Conservation (phyloP, 257 asterid genomes). For the Primulina huaijiensis region DNA sequence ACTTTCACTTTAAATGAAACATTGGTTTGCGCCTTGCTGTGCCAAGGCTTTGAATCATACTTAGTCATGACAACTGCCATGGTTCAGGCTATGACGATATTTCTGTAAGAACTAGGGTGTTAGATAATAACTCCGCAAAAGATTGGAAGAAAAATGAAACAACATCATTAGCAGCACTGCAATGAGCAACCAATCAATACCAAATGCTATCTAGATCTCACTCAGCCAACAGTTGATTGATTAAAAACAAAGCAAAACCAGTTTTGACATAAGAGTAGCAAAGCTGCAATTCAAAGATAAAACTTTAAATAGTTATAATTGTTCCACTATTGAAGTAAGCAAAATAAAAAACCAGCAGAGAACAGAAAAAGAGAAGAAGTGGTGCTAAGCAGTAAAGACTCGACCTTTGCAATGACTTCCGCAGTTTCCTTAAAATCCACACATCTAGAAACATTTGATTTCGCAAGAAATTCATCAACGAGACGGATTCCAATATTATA, state of each 20-base stretch:
- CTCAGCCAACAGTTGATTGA: background rate
- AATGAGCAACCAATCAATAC: background rate
- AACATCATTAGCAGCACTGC: background rate
- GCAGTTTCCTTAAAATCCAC: conserved; percentile 97
- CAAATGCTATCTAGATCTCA: background rate
- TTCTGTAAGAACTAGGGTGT: background rate
- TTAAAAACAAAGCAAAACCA: background rate
- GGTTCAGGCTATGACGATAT: background rate
- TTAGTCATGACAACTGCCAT: background rate
- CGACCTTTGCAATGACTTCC: conserved; percentile 93
- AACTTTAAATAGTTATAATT: background rate
- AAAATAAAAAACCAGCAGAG: background rate
- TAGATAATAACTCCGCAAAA: background rate
- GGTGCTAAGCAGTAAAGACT: background rate
- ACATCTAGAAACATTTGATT: conserved; percentile 81
- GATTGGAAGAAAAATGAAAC: background rate
- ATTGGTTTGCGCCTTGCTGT: too few relatives aligned
- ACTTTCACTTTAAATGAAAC: too few relatives aligned
- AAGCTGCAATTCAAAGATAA: background rate
- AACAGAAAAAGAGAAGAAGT: background rate
- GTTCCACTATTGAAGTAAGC: background rate
- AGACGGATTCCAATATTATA: conserved; percentile 83
- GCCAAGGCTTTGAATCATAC: background rate
- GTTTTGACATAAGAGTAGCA: background rate
- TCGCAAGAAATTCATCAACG: conserved; percentile 89